Evolutionary conservation across 257 asterid genomes (phyloP), one percentile per base, ranked within the genome.

Genomic region (Capsicum pubescens): DNA sequence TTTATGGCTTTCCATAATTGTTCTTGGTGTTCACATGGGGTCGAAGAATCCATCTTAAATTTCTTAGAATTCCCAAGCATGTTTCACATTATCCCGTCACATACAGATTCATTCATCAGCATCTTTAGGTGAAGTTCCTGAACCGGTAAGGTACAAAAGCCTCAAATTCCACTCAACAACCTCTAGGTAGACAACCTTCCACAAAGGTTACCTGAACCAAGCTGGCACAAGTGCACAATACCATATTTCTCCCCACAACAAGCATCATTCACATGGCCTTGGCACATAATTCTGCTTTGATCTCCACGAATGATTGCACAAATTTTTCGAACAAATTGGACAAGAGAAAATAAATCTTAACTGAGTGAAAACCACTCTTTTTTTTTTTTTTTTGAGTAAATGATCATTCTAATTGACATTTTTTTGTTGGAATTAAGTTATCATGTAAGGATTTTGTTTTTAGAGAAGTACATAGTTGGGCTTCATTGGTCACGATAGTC

Each of bases 151-250:
- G 83, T 86, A 86, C 57, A 89, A 16, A 67, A 92, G 0, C 60
- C 94, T 84, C 42, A 83, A 88, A 2, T 42, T 11, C 91, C 92
- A 88, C 78, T 91, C 92, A 21, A 92, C 7, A 87, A 88, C 87
- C 86, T 91, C 94, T 0, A 92, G 93, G 84, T 84, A 85, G 80
- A 91, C 79, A 46, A 88, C 36, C 87, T 84, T 91, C 93, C 93
- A 86, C 36, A 89, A 6, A 86, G 0, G 88, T 89, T 44, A 84
- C 82, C 76, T 86, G 68, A 89, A 83, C 94, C 97, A 92, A 0
- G 86, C 81, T 0, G 92, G 94, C 16, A 85, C 91, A 0, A 26
- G 32, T 26, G 32, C 32, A 93, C 90, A 15, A 92, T 26, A 26
- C 32, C 85, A 57, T 90, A 89, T 50, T 92, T 82, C 60, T 92